phyloP scores from a whole-genome alignment of 345 rosid genomes.

The Microthlaspi erraticum region DNA sequence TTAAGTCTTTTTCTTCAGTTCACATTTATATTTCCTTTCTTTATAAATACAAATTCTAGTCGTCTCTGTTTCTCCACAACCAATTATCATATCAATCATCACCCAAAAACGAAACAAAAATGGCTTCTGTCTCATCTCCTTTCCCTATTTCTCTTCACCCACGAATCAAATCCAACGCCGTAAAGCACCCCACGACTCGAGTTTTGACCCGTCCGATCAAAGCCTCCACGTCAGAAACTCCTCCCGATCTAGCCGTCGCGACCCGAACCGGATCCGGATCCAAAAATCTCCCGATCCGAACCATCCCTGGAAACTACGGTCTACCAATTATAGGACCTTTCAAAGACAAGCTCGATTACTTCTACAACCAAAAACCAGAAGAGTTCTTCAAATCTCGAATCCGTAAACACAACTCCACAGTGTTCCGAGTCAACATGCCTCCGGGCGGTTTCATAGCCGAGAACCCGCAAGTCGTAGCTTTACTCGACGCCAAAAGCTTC shows the following conservation, averaged over 20 bases:
- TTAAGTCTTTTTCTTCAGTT: too few relatives aligned
- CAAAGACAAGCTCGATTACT: constrained; percentile 74
- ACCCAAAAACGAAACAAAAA: constrained; percentile 15
- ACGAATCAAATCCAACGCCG: constrained; percentile 6
- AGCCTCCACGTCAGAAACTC: constrained; percentile 54
- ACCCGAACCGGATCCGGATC: constrained; percentile 31
- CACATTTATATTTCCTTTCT: background rate
- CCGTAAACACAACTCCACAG: constrained; percentile 74
- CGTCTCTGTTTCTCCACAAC: background rate
- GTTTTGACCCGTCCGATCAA: constrained; percentile 39
- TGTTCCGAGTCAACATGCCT: constrained; percentile 76
- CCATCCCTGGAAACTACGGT: constrained; percentile 78
- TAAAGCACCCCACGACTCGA: constrained; percentile 6
- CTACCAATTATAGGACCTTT: constrained; percentile 76
- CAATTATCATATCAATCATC: background rate
- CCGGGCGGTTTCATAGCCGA: constrained; percentile 77
- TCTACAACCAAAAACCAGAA: constrained; percentile 71
- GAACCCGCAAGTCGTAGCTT: constrained; percentile 65
- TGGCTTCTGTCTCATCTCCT: constrained; percentile 46
- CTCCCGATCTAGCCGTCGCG: constrained; percentile 33
- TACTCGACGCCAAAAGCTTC: constrained; percentile 94
- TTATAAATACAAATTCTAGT: background rate
- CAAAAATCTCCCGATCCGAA: constrained; percentile 57
- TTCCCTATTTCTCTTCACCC: constrained; percentile 42
- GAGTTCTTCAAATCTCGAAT: constrained; percentile 72